Base-by-base conservation (phyloP, 371 early-diverging fungal species). In the Mucor irregularis region DNA sequence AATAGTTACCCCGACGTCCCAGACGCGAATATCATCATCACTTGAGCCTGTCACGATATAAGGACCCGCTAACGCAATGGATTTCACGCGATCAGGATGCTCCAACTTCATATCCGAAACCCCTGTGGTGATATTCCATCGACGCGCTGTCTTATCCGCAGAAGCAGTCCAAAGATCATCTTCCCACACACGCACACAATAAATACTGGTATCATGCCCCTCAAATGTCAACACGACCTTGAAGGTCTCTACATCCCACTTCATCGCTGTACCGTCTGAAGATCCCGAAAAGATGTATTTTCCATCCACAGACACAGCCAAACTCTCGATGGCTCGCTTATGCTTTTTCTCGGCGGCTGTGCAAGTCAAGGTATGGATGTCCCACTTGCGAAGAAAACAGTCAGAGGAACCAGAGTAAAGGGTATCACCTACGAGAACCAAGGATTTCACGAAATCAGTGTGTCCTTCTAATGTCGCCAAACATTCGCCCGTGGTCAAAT, bases 41-140 rank as follows among this genome's bases (percentile, higher is more conserved):
- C 95, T 81, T 14, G 84, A 73, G 6, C 93, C 95, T 14, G 92
- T 91, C 0, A 86, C 63, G 2, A 92, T 62, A 64, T 88, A 87
- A 24, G 82, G 80, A 2, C 85, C 87, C 10, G 80, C 80, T 8
- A 90, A 44, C 0, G 51, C 67, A 28, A 92, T 51, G 5, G 86
- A 82, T 62, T 88, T 90, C 16, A 89, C 93, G 48, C 87, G 89
- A 62, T 92, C 93, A 4, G 89, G 85, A 65, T 94, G 95, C 35
- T 61, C 67, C n/a, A 92, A 67, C 2, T 74, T 74, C 31, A 84
- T 82, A 61, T 91, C 91, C 6, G 74, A 69, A 25, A 60, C 70
- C 24, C 82, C 81, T 5, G 86, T 86, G 77, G 64, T 69, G 11
- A 64, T 57, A 63, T 80, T 73, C 70, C 71, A 81, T 53, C 91